Evolutionary conservation across 2,329 filamentous ascomycete genomes (phyloP), one percentile per base, ranked within the genome.

Genomic region (Trichoderma koningiopsis): DNA sequence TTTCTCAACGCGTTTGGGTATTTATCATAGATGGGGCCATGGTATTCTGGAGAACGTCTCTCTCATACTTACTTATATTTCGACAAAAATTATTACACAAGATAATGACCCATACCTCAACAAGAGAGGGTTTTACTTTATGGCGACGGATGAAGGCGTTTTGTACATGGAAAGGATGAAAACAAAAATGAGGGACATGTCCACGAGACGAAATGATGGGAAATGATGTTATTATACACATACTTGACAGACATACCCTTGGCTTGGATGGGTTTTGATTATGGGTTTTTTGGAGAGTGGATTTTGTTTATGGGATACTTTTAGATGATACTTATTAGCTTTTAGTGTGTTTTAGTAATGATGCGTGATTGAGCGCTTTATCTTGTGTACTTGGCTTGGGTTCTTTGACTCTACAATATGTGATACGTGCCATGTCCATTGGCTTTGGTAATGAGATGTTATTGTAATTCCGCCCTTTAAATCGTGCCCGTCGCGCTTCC

Each of bases 291-390:
- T 7, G 33, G n/a, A 43, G 57, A 35, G 16, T 59, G 57, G 37
- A 52, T 24, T 22, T 19, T 64, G 22, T 55, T 22, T 53, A 55
- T 40, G 49, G 49, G 40, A 43, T n/a, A 19, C 7, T 13, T 24
- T 14, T 24, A 47, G n/a, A 29, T 35, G 40, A 43, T 35, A 49
- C n/a, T 49, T 52, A 35, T 52, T 59, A 67, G 63, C 40, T 47
- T 58, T 49, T 56, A 65, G 43, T 58, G 62, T 66, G 24, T 67
- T 66, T 49, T 57, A 55, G 49, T 67, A 67, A 67, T 67, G 63
- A 67, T 59, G 63, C 63, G 63, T 24, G 11, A 24, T 7, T 49
- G 37, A 58, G 63, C 63, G 63, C 63, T 59, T 59, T 37, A 47
- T 3, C 29, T 58, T 35, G 4, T n/a, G 2, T n/a, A 43, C 16